These are phyloP conservation scores for Ustilago bromivora DNA, from an alignment of 1,284 basidiomycete species.

Conservation along the genomic window DNA sequence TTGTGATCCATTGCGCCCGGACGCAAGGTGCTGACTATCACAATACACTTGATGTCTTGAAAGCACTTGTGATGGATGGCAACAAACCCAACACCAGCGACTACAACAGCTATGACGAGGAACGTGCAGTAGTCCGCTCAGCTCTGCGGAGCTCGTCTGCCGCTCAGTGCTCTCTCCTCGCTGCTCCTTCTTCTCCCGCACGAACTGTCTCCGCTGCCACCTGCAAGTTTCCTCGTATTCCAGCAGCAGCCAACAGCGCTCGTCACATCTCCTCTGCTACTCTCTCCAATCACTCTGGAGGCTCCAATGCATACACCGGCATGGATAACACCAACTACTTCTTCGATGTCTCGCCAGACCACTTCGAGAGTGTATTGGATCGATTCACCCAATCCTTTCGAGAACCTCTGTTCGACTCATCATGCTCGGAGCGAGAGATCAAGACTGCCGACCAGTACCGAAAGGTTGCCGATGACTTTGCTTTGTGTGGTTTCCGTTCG, in stretches of 20 bases:
- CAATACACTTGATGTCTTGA: conserved; percentile 55
- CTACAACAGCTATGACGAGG: conserved; percentile 3
- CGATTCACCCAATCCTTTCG: too few species aligned
- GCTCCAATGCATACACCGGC: too few species aligned
- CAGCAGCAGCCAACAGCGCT: not conserved
- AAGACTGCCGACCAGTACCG: conserved; percentile 72
- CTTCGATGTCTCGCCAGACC: too few species aligned
- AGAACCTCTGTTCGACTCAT: too few species aligned
- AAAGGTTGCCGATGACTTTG: conserved; percentile 72
- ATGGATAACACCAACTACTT: too few species aligned
- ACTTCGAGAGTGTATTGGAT: too few species aligned
- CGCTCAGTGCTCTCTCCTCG: conserved; percentile 27
- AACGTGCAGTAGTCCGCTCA: conserved; percentile 35
- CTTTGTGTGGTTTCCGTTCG: conserved; percentile 74
- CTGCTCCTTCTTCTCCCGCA: conserved; percentile 5
- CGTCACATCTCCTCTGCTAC: conserved; percentile 20
- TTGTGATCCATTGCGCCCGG: conserved; percentile 57
- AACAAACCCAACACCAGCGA: conserved; percentile 29
- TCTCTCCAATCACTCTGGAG: not conserved
- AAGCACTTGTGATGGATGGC: conserved; percentile 43
- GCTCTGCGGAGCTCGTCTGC: conserved; percentile 25
- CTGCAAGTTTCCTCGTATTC: conserved; percentile 6
- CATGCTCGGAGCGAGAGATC: conserved; percentile 39
- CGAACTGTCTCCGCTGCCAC: conserved; percentile 4
- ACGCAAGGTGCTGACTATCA: conserved; percentile 46